These are phyloP conservation scores for Ephemerocybe angulata DNA, from an alignment of 768 basidiomycete genomes.

Conservation along the genomic window DNA sequence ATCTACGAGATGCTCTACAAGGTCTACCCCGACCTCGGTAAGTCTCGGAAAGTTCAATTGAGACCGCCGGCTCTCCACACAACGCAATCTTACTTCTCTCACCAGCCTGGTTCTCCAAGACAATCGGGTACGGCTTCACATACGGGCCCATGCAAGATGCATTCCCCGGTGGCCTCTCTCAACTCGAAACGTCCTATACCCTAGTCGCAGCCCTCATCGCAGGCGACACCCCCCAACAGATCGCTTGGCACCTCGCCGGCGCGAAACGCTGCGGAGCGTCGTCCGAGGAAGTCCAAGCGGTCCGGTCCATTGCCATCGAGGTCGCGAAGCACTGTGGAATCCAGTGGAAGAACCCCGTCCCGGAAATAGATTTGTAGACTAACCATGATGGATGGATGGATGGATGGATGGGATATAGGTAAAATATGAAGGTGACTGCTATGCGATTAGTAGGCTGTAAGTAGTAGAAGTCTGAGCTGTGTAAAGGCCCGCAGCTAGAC, in stretches of 20 bases:
- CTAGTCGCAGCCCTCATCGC: constrained; percentile 62
- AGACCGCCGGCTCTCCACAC: background rate
- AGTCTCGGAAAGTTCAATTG: constrained; percentile 13
- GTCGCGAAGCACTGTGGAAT: constrained; percentile 47
- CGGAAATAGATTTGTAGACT: constrained; percentile 31
- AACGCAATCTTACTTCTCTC: too few relatives aligned
- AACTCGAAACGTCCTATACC: constrained; percentile 55
- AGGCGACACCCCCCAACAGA: constrained; percentile 58
- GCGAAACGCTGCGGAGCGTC: constrained; percentile 55
- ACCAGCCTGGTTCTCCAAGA: constrained; percentile 52
- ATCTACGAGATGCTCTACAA: constrained; percentile 46
- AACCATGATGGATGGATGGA: background rate
- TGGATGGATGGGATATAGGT: too few relatives aligned
- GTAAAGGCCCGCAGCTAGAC: too few relatives aligned
- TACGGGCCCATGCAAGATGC: constrained; percentile 50
- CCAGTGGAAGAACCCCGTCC: constrained; percentile 50
- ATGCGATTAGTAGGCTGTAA: too few relatives aligned
- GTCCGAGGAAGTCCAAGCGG: constrained; percentile 47
- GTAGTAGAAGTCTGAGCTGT: too few relatives aligned
- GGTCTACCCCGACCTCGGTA: constrained; percentile 65
- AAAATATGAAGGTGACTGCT: too few relatives aligned
- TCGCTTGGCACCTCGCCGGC: constrained; percentile 61
- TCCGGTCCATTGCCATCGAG: constrained; percentile 52
- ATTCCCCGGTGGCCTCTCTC: constrained; percentile 42
- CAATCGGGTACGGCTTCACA: constrained; percentile 52